Base-by-base conservation (phyloP, 805 yeast species). In the Candida nemodendra region DNA sequence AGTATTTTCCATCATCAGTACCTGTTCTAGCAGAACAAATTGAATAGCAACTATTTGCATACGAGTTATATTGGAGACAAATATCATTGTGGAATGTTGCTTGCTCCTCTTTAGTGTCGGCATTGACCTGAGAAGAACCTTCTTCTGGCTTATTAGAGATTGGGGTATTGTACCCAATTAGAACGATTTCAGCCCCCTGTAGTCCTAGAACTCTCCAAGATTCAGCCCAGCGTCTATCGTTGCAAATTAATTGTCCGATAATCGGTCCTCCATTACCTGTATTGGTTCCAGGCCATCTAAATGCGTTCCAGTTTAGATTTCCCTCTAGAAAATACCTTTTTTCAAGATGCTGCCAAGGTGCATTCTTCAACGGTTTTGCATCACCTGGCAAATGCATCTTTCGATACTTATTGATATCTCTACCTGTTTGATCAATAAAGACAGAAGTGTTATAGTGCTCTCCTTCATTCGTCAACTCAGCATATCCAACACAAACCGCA, bases 201-300 rank as follows among this genome's bases (percentile, higher is more conserved):
- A 63, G 42, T 13, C 64, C 66, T 34, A 61, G 59, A 30, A 46
- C 41, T 47, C 68, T 55, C 68, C 68, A 64, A 9, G 67, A 60
- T 39, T 64, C 68, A 4, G 66, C 64, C 68, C 68, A 64, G 41
- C 67, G 56, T 44, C 68, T 53, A 42, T 63, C 68, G 34, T 63
- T 63, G 49, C 68, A 62, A 18, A 64, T 64, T 39, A 64, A 44
- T 54, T 61, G 62, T 22, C 69, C 68, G 18, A 59, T 44, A 21
- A 61, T 62, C 15, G 62, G 59, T 33, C 63, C 67, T 13, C 48
- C 48, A 13, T 41, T 27, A 5, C 48, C 48, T 9, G 62, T 56
- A 53, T 64, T 59, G 6, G 61, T 60, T n/a, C 63, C 64, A 18
- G 62, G 45, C 19, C 65, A 46, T 36, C 59, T 50, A 38, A 60